These are phyloP conservation scores for Aspergillus campestris DNA, from an alignment of 495 filamentous ascomycete genomes.

Conservation along the genomic window DNA sequence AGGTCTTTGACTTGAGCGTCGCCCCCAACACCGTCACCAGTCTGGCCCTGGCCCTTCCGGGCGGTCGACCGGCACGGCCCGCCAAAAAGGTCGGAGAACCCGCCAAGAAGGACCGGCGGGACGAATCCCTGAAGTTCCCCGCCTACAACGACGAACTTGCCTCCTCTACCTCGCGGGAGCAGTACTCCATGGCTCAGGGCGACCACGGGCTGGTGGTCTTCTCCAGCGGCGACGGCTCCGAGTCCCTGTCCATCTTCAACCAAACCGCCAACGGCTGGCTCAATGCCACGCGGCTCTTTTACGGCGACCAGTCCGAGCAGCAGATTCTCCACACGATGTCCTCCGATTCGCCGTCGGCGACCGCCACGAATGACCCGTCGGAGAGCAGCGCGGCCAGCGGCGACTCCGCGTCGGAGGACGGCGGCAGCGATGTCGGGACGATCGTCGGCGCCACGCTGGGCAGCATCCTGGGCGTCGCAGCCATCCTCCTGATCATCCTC, in stretches of 20 bases:
- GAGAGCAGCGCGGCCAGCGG: constrained; percentile 22
- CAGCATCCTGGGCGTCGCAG: constrained; percentile 60
- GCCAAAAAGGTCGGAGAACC: constrained; percentile 20
- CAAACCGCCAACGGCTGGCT: constrained; percentile 71
- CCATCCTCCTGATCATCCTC: constrained; percentile 60
- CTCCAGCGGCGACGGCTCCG: constrained; percentile 58
- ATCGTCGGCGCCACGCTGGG: constrained; percentile 78
- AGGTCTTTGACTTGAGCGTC: constrained; percentile 66
- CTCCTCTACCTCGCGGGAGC: constrained; percentile 50
- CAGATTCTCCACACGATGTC: constrained; percentile 28
- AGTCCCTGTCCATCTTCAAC: constrained; percentile 68
- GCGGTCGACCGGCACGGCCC: constrained; percentile 28
- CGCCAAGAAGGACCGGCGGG: constrained; percentile 33
- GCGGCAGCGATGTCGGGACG: constrained; percentile 35
- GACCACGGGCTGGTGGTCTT: constrained; percentile 60
- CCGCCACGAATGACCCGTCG: constrained; percentile 29
- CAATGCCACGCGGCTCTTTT: constrained; percentile 61
- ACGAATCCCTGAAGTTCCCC: constrained; percentile 55
- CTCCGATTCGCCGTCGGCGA: constrained; percentile 24
- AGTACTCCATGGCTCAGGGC: constrained; percentile 55
- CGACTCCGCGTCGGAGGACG: constrained; percentile 8
- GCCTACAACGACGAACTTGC: constrained; percentile 68
- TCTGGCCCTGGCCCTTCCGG: constrained; percentile 47
- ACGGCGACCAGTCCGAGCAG: constrained; percentile 31
- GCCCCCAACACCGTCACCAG: constrained; percentile 72